Evolutionary conservation across 768 basidiomycete genomes (phyloP).

Genomic region (Hygrophorus pudorinus): DNA sequence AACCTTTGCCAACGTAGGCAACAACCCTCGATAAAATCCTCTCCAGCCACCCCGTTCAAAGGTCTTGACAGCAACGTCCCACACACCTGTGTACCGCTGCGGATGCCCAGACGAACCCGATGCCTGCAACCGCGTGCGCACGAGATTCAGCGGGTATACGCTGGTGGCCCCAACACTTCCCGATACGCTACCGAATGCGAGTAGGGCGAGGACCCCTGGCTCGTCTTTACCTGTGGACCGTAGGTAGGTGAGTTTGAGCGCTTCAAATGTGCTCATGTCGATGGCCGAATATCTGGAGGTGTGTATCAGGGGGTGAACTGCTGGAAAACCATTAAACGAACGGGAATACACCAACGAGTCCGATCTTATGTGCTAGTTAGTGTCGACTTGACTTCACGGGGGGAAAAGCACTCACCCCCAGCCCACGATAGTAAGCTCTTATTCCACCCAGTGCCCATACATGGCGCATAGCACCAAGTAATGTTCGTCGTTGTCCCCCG

Average conservation of each 20-base stretch:
- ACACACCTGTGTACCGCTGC: slow-evolving; percentile 77
- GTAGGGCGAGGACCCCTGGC: slow-evolving; percentile 76
- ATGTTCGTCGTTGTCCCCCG: slow-evolving; percentile 43
- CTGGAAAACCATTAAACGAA: slow-evolving; percentile 25
- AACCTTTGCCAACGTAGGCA: slow-evolving; percentile 90
- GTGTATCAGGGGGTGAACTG: background rate
- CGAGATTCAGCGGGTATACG: slow-evolving; percentile 87
- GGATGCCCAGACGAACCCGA: slow-evolving; percentile 95
- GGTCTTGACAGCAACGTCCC: slow-evolving; percentile 76
- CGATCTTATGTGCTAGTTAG: slow-evolving; percentile 48
- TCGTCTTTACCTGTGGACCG: slow-evolving; percentile 83
- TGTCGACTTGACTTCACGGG: slow-evolving; percentile 3
- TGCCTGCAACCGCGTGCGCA: slow-evolving; percentile 91
- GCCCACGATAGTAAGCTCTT: slow-evolving; percentile 82
- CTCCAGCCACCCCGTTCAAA: slow-evolving; percentile 83
- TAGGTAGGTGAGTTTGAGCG: slow-evolving; percentile 84
- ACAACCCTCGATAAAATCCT: slow-evolving; percentile 88
- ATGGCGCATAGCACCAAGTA: slow-evolving; percentile 54
- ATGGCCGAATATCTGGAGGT: slow-evolving; percentile 74
- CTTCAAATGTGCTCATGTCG: slow-evolving; percentile 96
- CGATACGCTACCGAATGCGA: slow-evolving; percentile 88
- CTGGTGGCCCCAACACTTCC: slow-evolving; percentile 90
- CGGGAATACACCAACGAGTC: slow-evolving; percentile 95
- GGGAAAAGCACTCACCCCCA: slow-evolving; percentile 59
- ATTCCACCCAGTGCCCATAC: slow-evolving; percentile 76